Evolutionary conservation across 176 grass and related monocot species (phyloP), one percentile per base, ranked within the genome.

Genomic region (Paspalum vaginatum): DNA sequence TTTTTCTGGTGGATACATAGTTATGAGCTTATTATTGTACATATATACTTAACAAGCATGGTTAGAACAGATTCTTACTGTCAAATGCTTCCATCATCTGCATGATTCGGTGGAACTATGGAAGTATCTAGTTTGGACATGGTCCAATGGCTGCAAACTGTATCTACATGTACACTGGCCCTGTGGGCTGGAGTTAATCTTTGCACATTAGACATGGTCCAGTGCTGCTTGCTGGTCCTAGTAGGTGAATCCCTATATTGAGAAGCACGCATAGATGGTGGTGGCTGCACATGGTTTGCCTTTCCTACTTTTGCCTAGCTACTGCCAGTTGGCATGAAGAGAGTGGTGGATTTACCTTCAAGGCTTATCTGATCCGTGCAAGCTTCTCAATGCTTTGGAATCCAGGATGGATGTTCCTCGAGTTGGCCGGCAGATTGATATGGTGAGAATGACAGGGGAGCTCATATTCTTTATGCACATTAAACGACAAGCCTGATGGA

Each of bases 381-480:
- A 90, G 87, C 65, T 83, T 95, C 63, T 84, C 53, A 61, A 90
- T 82, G 85, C 74, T 83, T 95, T 56, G 73, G 64, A 80, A 65
- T 90, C 69, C 80, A 83, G 87, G 42, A 82, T 81, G 65, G 57
- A 76, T 85, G 57, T 83, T 70, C 74, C 63, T 61, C 54, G 80
- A 68, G 87, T 80, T 72, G 55, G 54, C 24, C 11, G 7, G 64
- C 41, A 46, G 69, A 68, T 79, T 84, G 76, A 48, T 88, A 69
- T 7, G 63, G 39, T 82, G 27, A 82, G n/a, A 79, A 63, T 68
- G 84, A 90, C 80, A 74, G 44, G 80, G 65, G 73, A 80, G 22
- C 63, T 89, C 26, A 15, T 81, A 51, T 77, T 41, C 70, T 63
- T 81, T 63, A 27, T 64, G 25, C 57, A 51, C 81, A 77, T 70